Evolutionary conservation across 2,329 filamentous ascomycete species (phyloP).

Genomic region (Neonectria ditissima): DNA sequence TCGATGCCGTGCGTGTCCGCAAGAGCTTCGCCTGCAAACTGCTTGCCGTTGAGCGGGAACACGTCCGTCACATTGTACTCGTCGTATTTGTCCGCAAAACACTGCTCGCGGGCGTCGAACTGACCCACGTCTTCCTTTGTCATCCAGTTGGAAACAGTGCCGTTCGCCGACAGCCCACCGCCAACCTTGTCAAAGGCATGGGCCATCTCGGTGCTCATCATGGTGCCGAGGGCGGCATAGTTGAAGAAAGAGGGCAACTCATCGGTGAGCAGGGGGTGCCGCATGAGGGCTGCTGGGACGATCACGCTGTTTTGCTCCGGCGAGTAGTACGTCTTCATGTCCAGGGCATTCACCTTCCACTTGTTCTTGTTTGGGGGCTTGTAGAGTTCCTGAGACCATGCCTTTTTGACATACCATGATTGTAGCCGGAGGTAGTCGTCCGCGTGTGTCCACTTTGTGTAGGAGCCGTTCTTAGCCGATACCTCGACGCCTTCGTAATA

Average conservation of each 20-base stretch:
- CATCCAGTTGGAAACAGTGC: constrained; percentile 67
- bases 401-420: constrained; percentile 13
- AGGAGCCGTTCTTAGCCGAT: neutral
- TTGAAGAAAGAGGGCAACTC: constrained; percentile 23
- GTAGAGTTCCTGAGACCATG: constrained; percentile 21
- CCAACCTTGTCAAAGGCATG: constrained; percentile 30
- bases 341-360: constrained; percentile 18
- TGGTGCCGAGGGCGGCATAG: constrained; percentile 30
- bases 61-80: constrained; percentile 2
- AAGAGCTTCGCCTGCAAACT: constrained; percentile 17
- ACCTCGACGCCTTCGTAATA: constrained; percentile 25
- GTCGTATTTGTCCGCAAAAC: constrained; percentile 30
- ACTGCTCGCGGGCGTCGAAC: constrained; percentile 7
- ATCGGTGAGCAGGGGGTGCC: constrained; percentile 22
- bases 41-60: constrained; percentile 34
- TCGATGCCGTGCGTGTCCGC: constrained; percentile 55
- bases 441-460: constrained; percentile 20
- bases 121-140: neutral
- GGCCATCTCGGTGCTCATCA: constrained; percentile 26
- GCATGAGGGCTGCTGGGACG: constrained; percentile 28
- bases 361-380: constrained; percentile 4
- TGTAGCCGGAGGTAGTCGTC: constrained; percentile 34
- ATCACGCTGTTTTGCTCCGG: constrained; percentile 29
- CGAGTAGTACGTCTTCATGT: constrained; percentile 19
- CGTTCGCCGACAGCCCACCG: constrained; percentile 53